phyloP scores from a whole-genome alignment of 2,329 filamentous ascomycete species.

The Diatrype stigma region DNA sequence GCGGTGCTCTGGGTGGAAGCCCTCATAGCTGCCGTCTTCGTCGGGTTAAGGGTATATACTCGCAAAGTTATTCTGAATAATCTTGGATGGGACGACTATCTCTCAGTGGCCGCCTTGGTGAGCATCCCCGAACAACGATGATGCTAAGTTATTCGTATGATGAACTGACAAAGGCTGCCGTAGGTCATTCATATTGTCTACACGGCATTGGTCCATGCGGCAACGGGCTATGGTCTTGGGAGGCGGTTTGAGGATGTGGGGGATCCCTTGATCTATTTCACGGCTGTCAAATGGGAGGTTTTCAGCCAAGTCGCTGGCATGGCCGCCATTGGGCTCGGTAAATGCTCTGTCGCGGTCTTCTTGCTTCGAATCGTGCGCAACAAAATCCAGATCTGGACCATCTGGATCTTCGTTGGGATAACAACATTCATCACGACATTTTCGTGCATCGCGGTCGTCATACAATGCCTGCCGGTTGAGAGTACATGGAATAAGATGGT shows the following conservation, averaged over 20 bases:
- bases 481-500: slow-evolving; percentile 7
- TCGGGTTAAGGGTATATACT: slow-evolving; percentile 33
- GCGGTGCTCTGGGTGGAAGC: slow-evolving; percentile 9
- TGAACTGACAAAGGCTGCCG: neutral
- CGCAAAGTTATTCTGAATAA: slow-evolving; percentile 15
- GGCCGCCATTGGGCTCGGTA: slow-evolving; percentile 9
- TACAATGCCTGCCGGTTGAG: slow-evolving; percentile 10
- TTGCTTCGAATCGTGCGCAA: slow-evolving; percentile 12
- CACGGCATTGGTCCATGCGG: slow-evolving; percentile 1
- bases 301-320: slow-evolving; percentile 8
- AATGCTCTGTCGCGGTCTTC: slow-evolving; percentile 11
- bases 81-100: slow-evolving; percentile 9
- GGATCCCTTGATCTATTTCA: slow-evolving; percentile 3
- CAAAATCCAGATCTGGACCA: slow-evolving; percentile 3
- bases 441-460: slow-evolving; percentile 1
- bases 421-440: slow-evolving; percentile 4
- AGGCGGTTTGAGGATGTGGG: slow-evolving; percentile 5
- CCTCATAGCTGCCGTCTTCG: slow-evolving; percentile 22
- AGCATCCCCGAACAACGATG: neutral
- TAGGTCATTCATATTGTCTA: slow-evolving; percentile 7
- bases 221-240: slow-evolving; percentile 6
- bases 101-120: neutral
- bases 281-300: slow-evolving; percentile 8
- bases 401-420: neutral
- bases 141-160: neutral